Conservation (phyloP, 192 early-diverging fungal genomes). For the Lunasporangiospora selenospora region DNA sequence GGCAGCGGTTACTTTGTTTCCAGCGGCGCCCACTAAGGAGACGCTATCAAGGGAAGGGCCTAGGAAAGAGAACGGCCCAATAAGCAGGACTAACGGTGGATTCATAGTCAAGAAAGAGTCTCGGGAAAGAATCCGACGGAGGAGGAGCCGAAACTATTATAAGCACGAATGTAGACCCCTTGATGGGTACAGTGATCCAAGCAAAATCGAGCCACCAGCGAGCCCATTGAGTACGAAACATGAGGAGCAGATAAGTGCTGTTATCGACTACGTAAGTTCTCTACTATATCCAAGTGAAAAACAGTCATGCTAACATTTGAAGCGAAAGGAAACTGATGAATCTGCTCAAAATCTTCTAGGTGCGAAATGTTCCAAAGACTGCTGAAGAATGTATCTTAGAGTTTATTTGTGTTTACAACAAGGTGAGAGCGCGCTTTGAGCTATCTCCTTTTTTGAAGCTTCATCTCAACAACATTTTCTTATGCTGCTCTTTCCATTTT, state of each 20-base stretch:
- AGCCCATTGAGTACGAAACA: too few relatives aligned
- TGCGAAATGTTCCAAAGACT: not conserved
- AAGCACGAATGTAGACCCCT: too few relatives aligned
- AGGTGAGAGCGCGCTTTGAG: conserved; percentile 9
- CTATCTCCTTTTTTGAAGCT: not conserved
- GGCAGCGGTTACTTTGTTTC: too few relatives aligned
- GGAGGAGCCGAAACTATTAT: too few relatives aligned
- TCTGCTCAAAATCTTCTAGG: conserved; percentile 4
- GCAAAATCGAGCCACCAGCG: too few relatives aligned
- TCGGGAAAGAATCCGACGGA: too few relatives aligned
- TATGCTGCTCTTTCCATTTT: not conserved
- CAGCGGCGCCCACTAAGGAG: too few relatives aligned
- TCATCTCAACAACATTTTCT: not conserved
- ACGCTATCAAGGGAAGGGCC: too few relatives aligned
- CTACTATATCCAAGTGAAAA: not conserved
- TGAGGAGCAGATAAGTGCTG: conserved; percentile 3
- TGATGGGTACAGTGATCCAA: too few relatives aligned
- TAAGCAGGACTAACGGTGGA: too few relatives aligned
- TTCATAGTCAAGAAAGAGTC: too few relatives aligned
- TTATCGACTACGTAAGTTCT: conserved; percentile 24
- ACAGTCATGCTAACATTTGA: not conserved
- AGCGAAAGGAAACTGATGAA: not conserved
- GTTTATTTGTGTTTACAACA: conserved; percentile 19
- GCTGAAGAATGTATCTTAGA: conserved; percentile 21
- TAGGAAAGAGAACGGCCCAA: too few relatives aligned